These are phyloP conservation scores for Actinidia polygama DNA, from an alignment of 179 eudicot species.

Conservation along the genomic window DNA sequence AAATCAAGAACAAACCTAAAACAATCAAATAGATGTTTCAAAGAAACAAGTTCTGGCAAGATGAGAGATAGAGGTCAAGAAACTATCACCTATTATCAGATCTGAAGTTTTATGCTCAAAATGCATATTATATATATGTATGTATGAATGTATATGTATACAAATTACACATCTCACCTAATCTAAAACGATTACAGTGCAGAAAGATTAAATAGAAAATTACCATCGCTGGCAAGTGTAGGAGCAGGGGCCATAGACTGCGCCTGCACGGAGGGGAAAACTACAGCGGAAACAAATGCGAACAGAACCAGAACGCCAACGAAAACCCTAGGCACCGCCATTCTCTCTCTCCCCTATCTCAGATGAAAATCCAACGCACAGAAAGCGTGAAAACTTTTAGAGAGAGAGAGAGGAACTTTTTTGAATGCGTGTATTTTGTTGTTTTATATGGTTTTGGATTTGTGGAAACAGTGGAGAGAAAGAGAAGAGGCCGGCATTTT, in stretches of 20 bases:
- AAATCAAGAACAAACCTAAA: no score
- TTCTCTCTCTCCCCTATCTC: not conserved
- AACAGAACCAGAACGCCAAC: slow-evolving; percentile 21
- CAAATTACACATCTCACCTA: no score
- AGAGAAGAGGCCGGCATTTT: not conserved
- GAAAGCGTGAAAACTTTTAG: not conserved
- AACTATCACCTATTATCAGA: no score
- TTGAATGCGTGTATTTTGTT: not conserved
- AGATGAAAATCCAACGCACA: not conserved
- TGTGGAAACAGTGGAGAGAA: not conserved
- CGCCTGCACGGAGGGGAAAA: slow-evolving; percentile 30
- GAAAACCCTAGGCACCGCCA: slow-evolving; percentile 27
- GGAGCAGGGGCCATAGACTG: slow-evolving; percentile 46
- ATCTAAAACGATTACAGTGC: not conserved
- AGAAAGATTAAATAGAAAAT: not conserved
- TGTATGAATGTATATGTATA: no score
- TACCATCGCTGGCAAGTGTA: slow-evolving; percentile 43
- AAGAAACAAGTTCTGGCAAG: no score
- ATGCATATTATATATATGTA: no score
- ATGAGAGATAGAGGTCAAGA: no score
- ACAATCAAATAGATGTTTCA: no score
- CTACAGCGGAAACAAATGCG: slow-evolving; percentile 24
- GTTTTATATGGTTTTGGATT: not conserved
- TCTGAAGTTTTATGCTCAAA: no score
- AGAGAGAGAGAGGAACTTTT: not conserved